Evolutionary conservation across 129 eudicot species (phyloP).

Genomic region (Ambrosia artemisiifolia): DNA sequence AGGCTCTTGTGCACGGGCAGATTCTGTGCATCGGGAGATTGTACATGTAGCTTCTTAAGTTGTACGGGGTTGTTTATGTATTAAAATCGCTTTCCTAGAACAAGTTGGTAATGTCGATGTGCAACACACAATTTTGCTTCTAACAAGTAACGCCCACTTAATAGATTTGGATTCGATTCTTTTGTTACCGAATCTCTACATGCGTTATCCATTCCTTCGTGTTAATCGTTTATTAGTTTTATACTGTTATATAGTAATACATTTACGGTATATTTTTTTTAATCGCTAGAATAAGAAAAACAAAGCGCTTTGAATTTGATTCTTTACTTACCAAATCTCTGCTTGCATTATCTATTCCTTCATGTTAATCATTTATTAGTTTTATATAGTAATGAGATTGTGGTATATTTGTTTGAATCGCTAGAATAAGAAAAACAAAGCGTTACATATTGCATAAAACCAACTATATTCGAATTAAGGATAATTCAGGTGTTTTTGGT

Average conservation of each 20-base stretch:
- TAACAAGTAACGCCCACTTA: neutral
- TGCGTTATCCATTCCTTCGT: neutral
- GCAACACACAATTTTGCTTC: neutral
- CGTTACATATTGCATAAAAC: neutral
- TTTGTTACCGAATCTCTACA: neutral
- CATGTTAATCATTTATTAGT: neutral
- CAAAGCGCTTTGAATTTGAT: neutral
- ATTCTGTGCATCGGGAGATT: too few relatives aligned
- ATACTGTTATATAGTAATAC: too few relatives aligned
- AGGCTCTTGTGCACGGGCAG: too few relatives aligned
- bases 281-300: too few relatives aligned
- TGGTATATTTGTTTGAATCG: neutral
- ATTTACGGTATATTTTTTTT: too few relatives aligned
- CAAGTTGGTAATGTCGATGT: neutral
- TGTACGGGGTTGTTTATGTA: too few relatives aligned
- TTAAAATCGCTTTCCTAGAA: too few relatives aligned
- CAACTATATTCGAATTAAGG: neutral
- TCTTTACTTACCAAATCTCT: neutral
- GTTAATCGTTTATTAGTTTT: neutral
- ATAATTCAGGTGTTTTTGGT: neutral
- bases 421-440: neutral
- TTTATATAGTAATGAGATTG: neutral
- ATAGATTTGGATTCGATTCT: neutral
- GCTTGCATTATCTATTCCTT: neutral
- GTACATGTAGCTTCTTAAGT: too few relatives aligned